phyloP scores from a whole-genome alignment of 331 rosid species.

The Quercus phellos region DNA sequence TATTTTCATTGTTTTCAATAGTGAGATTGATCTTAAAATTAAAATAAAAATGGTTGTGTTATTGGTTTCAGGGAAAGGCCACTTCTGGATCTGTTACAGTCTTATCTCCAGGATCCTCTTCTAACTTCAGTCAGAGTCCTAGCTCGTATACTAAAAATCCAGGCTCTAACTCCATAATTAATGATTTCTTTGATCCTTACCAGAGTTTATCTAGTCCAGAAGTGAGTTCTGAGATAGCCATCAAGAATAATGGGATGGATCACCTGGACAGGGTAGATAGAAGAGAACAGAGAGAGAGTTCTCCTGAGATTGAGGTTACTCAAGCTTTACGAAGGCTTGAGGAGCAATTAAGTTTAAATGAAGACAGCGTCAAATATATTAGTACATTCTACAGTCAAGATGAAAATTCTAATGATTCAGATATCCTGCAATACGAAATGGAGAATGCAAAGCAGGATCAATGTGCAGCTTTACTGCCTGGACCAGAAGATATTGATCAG shows the following conservation, averaged over 20 bases:
- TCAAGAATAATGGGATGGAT: constrained; percentile 29
- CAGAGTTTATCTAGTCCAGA: constrained; percentile 74
- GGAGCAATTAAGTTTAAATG: constrained; percentile 70
- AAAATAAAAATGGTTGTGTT: constrained; percentile 7
- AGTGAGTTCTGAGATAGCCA: constrained; percentile 49
- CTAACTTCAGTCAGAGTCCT: constrained; percentile 43
- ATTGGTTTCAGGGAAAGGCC: constrained; percentile 56
- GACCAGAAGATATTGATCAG: constrained; percentile 35
- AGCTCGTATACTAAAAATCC: constrained; percentile 33
- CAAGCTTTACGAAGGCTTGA: constrained; percentile 63
- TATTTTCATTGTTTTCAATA: background rate
- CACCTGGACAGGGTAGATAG: constrained; percentile 36
- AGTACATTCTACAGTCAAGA: constrained; percentile 21
- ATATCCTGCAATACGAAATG: constrained; percentile 28
- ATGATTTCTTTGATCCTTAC: constrained; percentile 46
- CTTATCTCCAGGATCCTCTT: constrained; percentile 43
- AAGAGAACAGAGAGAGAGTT: constrained; percentile 29
- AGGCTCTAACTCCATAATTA: constrained; percentile 35
- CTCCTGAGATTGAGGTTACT: constrained; percentile 44
- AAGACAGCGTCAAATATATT: constrained; percentile 42
- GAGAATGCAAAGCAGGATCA: constrained; percentile 40
- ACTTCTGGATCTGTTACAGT: constrained; percentile 39
- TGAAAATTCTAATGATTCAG: constrained; percentile 29
- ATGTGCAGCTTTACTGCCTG: constrained; percentile 28
- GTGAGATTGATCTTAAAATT: constrained; percentile 3